Percentiles rank a stretch among this genome's conserved stretches.
phyloP scores from a whole-genome alignment of 2,329 filamentous ascomycete genomes.

The Epichloe sp. region DNA sequence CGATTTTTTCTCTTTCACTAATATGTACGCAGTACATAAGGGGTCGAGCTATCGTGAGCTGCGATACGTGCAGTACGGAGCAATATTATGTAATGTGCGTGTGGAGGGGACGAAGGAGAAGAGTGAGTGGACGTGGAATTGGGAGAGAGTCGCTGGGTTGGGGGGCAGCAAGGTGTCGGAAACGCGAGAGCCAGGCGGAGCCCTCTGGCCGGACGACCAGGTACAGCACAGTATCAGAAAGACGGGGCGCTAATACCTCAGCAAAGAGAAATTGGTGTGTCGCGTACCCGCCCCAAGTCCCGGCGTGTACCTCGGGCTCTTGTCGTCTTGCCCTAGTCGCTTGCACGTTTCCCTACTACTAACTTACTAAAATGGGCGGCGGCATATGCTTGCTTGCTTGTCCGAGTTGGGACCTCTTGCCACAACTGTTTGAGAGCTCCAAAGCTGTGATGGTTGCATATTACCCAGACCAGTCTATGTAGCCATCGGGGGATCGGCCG shows the following conservation, averaged over 20 bases:
- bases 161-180: slow-evolving; percentile 13
- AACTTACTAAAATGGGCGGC: no score
- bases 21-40: no score
- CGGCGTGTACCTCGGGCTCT: slow-evolving; percentile 11
- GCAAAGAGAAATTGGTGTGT: slow-evolving; percentile 22
- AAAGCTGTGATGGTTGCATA: background rate
- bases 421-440: no score
- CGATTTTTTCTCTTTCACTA: no score
- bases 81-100: background rate
- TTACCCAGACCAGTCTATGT: background rate
- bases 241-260: slow-evolving; percentile 19
- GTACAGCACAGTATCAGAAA: slow-evolving; percentile 26
- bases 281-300: slow-evolving; percentile 24
- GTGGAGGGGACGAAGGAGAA: slow-evolving; percentile 11
- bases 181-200: background rate
- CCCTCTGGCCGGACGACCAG: slow-evolving; percentile 8
- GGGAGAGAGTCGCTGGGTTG: slow-evolving; percentile 13
- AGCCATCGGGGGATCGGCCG: background rate
- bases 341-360: no score
- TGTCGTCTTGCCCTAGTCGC: background rate
- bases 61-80: background rate
- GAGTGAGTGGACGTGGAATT: slow-evolving; percentile 16
- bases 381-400: no score
- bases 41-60: no score
- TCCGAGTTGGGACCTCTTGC: no score